A percentile compares a stretch with the other conserved stretches of the same genome.
Conservation (phyloP, 257 asterid genomes). For the Osmanthus fragrans region DNA sequence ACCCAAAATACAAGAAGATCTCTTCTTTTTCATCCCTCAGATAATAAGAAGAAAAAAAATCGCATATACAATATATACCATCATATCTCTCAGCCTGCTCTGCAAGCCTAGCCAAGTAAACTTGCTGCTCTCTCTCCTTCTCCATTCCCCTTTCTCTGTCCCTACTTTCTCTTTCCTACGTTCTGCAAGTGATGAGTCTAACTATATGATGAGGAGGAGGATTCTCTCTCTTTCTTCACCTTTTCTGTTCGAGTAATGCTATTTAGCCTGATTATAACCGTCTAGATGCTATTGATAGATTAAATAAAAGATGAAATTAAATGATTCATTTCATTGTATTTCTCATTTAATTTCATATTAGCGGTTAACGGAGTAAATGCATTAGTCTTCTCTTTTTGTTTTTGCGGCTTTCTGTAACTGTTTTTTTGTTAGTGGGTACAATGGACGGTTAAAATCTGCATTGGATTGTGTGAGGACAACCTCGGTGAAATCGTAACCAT, state of each 20-base stretch:
- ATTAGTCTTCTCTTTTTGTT: too few relatives aligned
- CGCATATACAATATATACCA: slow-evolving; percentile 34
- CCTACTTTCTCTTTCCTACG: background rate
- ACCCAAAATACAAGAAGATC: slow-evolving; percentile 3
- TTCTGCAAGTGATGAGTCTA: background rate
- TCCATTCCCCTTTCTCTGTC: slow-evolving; percentile 47
- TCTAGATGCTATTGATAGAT: too few relatives aligned
- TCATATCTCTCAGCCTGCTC: slow-evolving; percentile 84
- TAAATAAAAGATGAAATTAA: too few relatives aligned
- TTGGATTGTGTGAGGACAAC: slow-evolving; percentile 10
- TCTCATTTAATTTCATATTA: too few relatives aligned
- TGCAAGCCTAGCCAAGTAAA: slow-evolving; percentile 72
- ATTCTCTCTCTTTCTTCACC: background rate
- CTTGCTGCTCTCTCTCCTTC: slow-evolving; percentile 61
- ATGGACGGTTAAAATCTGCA: slow-evolving; percentile 25
- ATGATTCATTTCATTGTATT: too few relatives aligned
- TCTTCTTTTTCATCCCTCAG: background rate
- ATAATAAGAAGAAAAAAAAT: background rate
- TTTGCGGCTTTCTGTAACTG: slow-evolving; percentile 13
- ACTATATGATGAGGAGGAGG: background rate
- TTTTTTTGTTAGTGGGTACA: slow-evolving; percentile 12
- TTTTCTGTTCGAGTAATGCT: background rate
- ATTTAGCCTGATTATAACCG: too few relatives aligned
- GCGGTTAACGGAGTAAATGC: too few relatives aligned
- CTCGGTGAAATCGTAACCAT: slow-evolving; percentile 17